Base-by-base conservation (phyloP, 2,329 filamentous ascomycete genomes). In the Coleophoma crateriformis region DNA sequence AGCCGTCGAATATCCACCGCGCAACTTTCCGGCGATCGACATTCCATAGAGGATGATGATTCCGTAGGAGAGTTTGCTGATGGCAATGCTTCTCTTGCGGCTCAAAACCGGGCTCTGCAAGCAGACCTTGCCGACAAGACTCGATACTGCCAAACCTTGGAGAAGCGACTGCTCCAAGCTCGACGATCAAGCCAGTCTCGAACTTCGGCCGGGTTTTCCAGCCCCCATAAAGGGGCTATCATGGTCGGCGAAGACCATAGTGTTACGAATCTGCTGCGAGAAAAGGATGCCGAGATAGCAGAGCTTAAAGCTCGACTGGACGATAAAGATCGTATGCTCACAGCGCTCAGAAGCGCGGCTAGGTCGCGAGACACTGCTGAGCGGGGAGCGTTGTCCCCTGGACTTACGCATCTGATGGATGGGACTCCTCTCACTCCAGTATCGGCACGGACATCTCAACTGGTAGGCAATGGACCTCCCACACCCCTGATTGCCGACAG, bases 111-210 rank as follows among this genome's bases (percentile, higher is more conserved):
- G 45, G 88, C 95, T n/a, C 72, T 99, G 44, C 94, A 96, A 67
- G 83, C 90, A n/a, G 94, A 99, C 66, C 78, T 99, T 43, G 82
- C 81, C n/a, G 94, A 99, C 70, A 96, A 96, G 73, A 97, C 94
- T 60, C 87, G 94, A 33, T 99, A 99, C 67, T 97, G 97, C 59
- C 80, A 87, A 27, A 97, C 94, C 0, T 71, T 99, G 12, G 94
- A 99, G 71, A 95, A 95, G 68, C 82, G 94, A 22, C 74, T 99
- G 1, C 75, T 97, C 33, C 94, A 99, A 64, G 94, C 94, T 35
- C 80, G 94, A 38, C 79, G 92, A 44, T 90, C 90, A 1, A 96
- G 91, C 68, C 90, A 95, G 48, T 92, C 90, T 7, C 84, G 92
- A 15, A 83, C 92, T 11, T 95, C 90, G 6, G 81, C 87, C 52